Percentiles rank a stretch among this genome's conserved stretches.
Evolutionary conservation across 2,329 filamentous ascomycete genomes (phyloP).

Genomic region (Fusarium foetens): DNA sequence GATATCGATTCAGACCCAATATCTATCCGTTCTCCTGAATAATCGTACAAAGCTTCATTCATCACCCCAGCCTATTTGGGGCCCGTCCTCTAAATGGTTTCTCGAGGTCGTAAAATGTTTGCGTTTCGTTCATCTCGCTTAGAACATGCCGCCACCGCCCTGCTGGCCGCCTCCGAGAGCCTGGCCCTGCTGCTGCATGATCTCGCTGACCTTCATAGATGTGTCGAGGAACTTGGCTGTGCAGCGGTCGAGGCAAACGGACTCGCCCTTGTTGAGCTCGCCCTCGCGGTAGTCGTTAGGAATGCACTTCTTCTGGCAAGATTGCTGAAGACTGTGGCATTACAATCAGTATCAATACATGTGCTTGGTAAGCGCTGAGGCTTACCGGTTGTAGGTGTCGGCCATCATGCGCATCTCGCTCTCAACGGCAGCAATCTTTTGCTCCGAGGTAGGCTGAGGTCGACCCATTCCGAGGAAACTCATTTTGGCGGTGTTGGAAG

Average conservation of each 20-base stretch:
- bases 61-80: not conserved
- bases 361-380: not conserved
- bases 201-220: slow-evolving; percentile 96
- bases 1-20: slow-evolving; percentile 31
- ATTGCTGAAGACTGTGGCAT: slow-evolving; percentile 77
- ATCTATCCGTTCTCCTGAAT: slow-evolving; percentile 28
- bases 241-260: slow-evolving; percentile 97
- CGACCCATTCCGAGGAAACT: slow-evolving; percentile 62
- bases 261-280: slow-evolving; percentile 98
- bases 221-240: slow-evolving; percentile 99
- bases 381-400: slow-evolving; percentile 97
- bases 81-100: slow-evolving; percentile 1
- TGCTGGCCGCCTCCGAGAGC: slow-evolving; percentile 63
- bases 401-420: slow-evolving; percentile 97
- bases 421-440: slow-evolving; percentile 97
- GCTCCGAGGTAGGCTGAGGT: slow-evolving; percentile 89
- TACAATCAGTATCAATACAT: not conserved
- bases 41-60: slow-evolving; percentile 30
- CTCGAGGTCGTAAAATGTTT: not conserved
- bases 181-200: slow-evolving; percentile 89
- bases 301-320: slow-evolving; percentile 94
- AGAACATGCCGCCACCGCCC: slow-evolving; percentile 50
- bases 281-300: slow-evolving; percentile 92
- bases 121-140: slow-evolving; percentile 1
- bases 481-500: slow-evolving; percentile 48